Evolutionary conservation across 108 stramenopile genomes (phyloP), one percentile per base, ranked within the genome.

Genomic region (Bacterosira constricta): DNA sequence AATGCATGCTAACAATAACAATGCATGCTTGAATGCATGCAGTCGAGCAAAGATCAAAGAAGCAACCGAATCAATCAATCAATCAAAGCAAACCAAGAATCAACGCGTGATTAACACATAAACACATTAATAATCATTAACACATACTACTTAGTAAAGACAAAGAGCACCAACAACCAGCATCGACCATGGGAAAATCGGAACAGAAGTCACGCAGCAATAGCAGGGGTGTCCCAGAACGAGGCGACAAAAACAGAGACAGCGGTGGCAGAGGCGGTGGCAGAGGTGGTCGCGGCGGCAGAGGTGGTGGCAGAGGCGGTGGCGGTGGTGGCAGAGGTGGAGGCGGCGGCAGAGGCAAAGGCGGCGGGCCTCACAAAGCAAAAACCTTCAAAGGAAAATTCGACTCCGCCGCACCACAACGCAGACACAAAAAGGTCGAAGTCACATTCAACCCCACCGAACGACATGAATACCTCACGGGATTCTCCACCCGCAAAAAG

Each of bases 381-480:
- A 56, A 56, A 5, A n/a, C n/a, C 34, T 49, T 49, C 47, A 49
- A 49, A 10, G 26, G 26, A 25, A 25, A 25, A 25, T 18, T 18
- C 20, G n/a, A 5, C 21, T 56, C 34, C 32, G 27, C 53, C 29
- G 9, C 53, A 56, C 42, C 13, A 17, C 55, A 56, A 10, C 55
- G 17, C 8, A 31, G 55, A 34, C 55, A 56, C 34, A 70, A 66
- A 38, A 91, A 88, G 55, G 36, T 75, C n/a, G 90, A 87, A 66
- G 71, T 94, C 41, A 84, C 83, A 4, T 94, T 94, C 73, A 85
- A 94, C 61, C 85, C 90, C 25, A 71, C 88, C 60, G 84, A 84
- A 18, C 85, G 93, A 21, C 50, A 35, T 0, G 75, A 81, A 12
- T 85, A 91, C 53, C 75, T 94, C 25, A 88, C 84, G 6, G 93